Percentiles rank a stretch among this genome's conserved stretches.
Conservation (phyloP, 2,329 filamentous ascomycete species). For the Claviceps pazoutovae region DNA sequence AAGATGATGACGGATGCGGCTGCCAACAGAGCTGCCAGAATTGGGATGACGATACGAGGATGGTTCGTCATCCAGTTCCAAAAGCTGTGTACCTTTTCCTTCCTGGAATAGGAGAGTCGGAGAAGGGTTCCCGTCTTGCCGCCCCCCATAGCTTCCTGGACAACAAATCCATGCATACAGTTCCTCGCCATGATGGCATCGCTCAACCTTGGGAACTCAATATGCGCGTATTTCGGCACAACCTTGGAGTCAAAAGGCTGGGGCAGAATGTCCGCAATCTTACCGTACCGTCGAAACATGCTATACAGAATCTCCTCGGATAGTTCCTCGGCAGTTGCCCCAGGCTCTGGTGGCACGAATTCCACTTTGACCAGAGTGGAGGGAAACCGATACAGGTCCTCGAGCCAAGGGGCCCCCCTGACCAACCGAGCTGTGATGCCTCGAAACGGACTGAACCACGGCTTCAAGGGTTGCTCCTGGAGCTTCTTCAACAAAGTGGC, state of each 20-base stretch:
- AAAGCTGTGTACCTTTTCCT: constrained; percentile 62
- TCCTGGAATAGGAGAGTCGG: constrained; percentile 71
- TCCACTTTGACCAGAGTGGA: constrained; percentile 66
- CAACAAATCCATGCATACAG: constrained; percentile 74
- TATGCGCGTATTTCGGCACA: constrained; percentile 61
- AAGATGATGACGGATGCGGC: constrained; percentile 78
- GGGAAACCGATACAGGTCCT: constrained; percentile 77
- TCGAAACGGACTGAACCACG: constrained; percentile 80
- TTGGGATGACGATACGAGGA: constrained; percentile 74
- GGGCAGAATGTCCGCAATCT: constrained; percentile 69
- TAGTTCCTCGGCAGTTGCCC: constrained; percentile 60
- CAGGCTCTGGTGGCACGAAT: constrained; percentile 61
- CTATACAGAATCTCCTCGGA: constrained; percentile 79
- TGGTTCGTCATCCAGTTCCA: constrained; percentile 81
- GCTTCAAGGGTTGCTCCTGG: constrained; percentile 56
- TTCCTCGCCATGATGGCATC: constrained; percentile 82
- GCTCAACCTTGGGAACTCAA: constrained; percentile 61
- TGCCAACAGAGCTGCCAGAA: constrained; percentile 67
- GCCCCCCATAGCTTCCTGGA: constrained; percentile 55
- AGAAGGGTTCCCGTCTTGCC: constrained; percentile 64
- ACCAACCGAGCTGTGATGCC: constrained; percentile 60
- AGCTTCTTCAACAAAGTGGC: constrained; percentile 48
- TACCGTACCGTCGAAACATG: constrained; percentile 80
- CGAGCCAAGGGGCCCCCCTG: constrained; percentile 78
- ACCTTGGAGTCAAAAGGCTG: constrained; percentile 81